Evolutionary conservation across 2,329 filamentous ascomycete species (phyloP).

Genomic region (Gaeumannomyces sp.): DNA sequence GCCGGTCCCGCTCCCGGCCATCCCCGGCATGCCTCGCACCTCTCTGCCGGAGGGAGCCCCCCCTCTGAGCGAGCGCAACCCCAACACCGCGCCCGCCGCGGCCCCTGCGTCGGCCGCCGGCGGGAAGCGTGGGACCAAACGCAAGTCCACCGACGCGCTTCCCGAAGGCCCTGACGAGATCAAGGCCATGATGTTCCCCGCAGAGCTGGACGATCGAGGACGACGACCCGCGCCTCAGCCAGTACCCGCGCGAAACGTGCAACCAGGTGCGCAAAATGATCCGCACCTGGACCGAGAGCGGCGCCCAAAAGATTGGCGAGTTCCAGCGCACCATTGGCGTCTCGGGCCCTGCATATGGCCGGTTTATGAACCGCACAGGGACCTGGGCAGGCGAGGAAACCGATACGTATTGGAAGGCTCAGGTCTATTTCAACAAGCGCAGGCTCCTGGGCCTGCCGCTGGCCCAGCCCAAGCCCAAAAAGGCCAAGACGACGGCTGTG

Average conservation of each 20-base stretch:
- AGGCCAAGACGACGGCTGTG: slow-evolving; percentile 21
- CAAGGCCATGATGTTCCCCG: slow-evolving; percentile 10
- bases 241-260: slow-evolving; percentile 9
- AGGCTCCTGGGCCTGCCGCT: slow-evolving; percentile 40
- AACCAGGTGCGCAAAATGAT: slow-evolving; percentile 18
- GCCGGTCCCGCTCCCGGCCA: neutral
- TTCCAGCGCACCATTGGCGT: slow-evolving; percentile 38
- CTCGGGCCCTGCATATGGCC: slow-evolving; percentile 32
- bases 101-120: neutral
- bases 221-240: slow-evolving; percentile 9
- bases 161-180: neutral
- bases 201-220: slow-evolving; percentile 2
- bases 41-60: neutral
- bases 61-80: neutral
- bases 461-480: slow-evolving; percentile 12
- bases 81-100: neutral
- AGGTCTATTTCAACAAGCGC: slow-evolving; percentile 42
- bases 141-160: slow-evolving; percentile 8
- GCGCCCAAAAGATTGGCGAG: slow-evolving; percentile 44
- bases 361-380: slow-evolving; percentile 45
- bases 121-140: slow-evolving; percentile 5
- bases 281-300: slow-evolving; percentile 41
- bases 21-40: neutral
- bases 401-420: slow-evolving; percentile 30
- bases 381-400: slow-evolving; percentile 27